A percentile compares a stretch with the other conserved stretches of the same genome.
These are phyloP conservation scores for Panellus pusillus DNA, from an alignment of 768 basidiomycete species.

Conservation along the genomic window DNA sequence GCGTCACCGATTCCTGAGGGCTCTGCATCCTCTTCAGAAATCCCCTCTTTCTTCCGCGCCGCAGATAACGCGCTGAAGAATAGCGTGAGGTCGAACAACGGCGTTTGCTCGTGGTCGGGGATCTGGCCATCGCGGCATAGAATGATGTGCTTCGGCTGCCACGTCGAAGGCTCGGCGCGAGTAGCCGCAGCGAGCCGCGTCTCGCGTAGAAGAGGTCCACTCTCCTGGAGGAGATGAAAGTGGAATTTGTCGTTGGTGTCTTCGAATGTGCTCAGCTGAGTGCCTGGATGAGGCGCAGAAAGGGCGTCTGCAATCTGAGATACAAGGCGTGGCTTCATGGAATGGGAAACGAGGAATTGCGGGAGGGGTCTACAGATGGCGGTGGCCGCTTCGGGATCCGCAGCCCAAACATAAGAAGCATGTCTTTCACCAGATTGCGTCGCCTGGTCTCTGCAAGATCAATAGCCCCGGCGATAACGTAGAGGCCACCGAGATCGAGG, in stretches of 20 bases:
- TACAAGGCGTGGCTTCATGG: constrained; percentile 41
- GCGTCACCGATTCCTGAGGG: constrained; percentile 71
- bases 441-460: constrained; percentile 26
- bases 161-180: constrained; percentile 33
- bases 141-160: constrained; percentile 56
- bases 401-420: constrained; percentile 36
- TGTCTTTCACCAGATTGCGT: constrained; percentile 29
- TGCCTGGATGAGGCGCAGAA: constrained; percentile 29
- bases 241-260: constrained; percentile 74
- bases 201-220: constrained; percentile 30
- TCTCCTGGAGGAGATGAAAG: constrained; percentile 46
- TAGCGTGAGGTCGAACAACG: constrained; percentile 64
- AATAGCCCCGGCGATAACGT: constrained; percentile 14
- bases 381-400: constrained; percentile 41
- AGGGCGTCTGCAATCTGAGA: constrained; percentile 39
- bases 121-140: constrained; percentile 47
- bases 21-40: constrained; percentile 22
- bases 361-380: constrained; percentile 50
- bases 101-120: constrained; percentile 56
- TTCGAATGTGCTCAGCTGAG: constrained; percentile 41
- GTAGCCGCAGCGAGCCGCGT: constrained; percentile 15
- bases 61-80: constrained; percentile 59
- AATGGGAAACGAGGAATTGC: constrained; percentile 55
- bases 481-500: constrained; percentile 23
- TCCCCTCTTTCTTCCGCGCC: constrained; percentile 29